A percentile compares a stretch with the other conserved stretches of the same genome.
phyloP scores from a whole-genome alignment of 371 early-diverging fungal species.

The Apophysomyces sp. region DNA sequence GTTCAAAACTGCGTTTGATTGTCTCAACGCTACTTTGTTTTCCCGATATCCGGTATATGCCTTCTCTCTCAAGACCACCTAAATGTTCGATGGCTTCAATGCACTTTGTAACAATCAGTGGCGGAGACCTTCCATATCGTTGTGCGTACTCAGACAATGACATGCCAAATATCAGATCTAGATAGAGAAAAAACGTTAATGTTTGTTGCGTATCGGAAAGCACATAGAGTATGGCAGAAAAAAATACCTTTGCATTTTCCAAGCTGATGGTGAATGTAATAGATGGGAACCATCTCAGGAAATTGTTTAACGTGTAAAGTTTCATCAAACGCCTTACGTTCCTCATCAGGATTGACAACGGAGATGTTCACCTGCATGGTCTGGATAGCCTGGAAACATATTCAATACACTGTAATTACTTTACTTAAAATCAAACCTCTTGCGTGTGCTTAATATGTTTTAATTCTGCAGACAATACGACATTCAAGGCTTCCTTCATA shows the following conservation, averaged over 20 bases:
- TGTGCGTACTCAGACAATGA: slow-evolving; percentile 52
- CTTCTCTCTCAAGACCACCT: slow-evolving; percentile 65
- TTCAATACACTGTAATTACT: not conserved
- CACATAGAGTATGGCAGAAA: not conserved
- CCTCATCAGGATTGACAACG: slow-evolving; percentile 8
- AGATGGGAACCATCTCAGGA: slow-evolving; percentile 13
- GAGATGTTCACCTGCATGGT: not conserved
- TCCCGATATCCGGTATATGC: slow-evolving; percentile 70
- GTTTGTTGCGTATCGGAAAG: not conserved
- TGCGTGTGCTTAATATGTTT: not conserved
- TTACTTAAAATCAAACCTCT: not conserved
- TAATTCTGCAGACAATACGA: slow-evolving; percentile 2
- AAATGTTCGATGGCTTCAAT: slow-evolving; percentile 60
- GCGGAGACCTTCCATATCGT: slow-evolving; percentile 48
- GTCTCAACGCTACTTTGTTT: slow-evolving; percentile 60
- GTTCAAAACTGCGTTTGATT: slow-evolving; percentile 56
- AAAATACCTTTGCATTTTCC: slow-evolving; percentile 35
- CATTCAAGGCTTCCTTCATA: slow-evolving; percentile 8
- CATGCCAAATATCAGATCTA: slow-evolving; percentile 64
- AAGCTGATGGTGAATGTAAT: slow-evolving; percentile 19
- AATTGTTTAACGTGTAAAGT: slow-evolving; percentile 1
- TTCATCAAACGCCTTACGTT: slow-evolving; percentile 5
- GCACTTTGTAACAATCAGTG: slow-evolving; percentile 57
- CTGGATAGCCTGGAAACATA: not conserved
- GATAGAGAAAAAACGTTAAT: not conserved